Percentiles rank a stretch among this genome's conserved stretches.
Evolutionary conservation across 371 early-diverging fungal genomes (phyloP).

Genomic region (Mortierella sp.): DNA sequence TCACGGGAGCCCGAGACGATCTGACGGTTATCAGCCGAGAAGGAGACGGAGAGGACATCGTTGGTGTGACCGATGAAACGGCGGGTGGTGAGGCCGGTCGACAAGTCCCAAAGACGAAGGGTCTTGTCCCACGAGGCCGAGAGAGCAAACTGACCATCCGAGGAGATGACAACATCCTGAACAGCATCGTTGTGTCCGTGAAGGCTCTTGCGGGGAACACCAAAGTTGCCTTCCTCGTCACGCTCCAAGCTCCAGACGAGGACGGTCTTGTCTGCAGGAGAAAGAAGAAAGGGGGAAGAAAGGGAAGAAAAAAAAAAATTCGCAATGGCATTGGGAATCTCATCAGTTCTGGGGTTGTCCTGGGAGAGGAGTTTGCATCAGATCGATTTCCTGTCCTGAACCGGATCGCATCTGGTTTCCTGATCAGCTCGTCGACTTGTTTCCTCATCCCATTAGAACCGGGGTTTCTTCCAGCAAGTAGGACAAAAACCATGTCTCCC

Average conservation of each 20-base stretch:
- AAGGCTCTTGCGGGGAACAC: constrained; percentile 89
- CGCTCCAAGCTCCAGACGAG: constrained; percentile 96
- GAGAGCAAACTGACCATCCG: constrained; percentile 97
- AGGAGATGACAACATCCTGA: constrained; percentile 96
- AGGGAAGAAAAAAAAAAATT: too few relatives aligned
- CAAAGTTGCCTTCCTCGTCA: constrained; percentile 89
- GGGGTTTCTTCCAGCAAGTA: too few relatives aligned
- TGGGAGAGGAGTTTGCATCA: too few relatives aligned
- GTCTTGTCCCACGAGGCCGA: constrained; percentile 99
- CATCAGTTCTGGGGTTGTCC: too few relatives aligned
- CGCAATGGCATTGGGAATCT: too few relatives aligned
- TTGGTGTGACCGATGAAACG: constrained; percentile 97
- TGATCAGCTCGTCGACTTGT: too few relatives aligned
- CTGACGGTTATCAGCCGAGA: constrained; percentile 99
- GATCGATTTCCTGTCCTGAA: too few relatives aligned
- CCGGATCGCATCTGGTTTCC: too few relatives aligned
- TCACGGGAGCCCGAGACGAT: constrained; percentile 98
- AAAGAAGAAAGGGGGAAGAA: not conserved
- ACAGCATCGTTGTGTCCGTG: constrained; percentile 97
- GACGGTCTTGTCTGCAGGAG: constrained; percentile 86
- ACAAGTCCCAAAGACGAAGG: constrained; percentile 97
- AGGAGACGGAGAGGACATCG: constrained; percentile 97
- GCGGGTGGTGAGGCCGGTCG: constrained; percentile 93
- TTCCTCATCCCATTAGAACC: too few relatives aligned
- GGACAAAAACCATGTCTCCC: too few relatives aligned